A percentile compares a stretch with the other conserved stretches of the same genome.
phyloP scores from a whole-genome alignment of 2,329 filamentous ascomycete species.

The Calonectria naviculata region DNA sequence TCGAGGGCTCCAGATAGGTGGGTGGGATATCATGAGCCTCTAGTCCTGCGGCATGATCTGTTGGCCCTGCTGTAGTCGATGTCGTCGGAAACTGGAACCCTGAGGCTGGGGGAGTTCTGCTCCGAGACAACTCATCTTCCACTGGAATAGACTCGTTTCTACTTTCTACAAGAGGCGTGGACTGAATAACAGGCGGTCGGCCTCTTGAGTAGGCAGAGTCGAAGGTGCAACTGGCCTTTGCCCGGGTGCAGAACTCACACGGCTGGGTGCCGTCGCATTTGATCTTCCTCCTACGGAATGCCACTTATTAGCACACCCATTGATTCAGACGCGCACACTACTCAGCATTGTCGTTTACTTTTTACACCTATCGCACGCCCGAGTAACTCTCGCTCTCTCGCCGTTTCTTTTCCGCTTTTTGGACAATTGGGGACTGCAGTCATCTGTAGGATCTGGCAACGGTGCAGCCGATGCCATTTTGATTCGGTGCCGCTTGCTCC shows the following conservation, averaged over 20 bases:
- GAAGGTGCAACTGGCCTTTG: slow-evolving; percentile 36
- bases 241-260: slow-evolving; percentile 37
- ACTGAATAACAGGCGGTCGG: slow-evolving; percentile 32
- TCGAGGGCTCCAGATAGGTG: slow-evolving; percentile 5
- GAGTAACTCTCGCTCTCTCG: slow-evolving; percentile 38
- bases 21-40: slow-evolving; percentile 23
- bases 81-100: slow-evolving; percentile 16
- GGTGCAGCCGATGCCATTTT: slow-evolving; percentile 8
- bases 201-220: slow-evolving; percentile 40
- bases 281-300: slow-evolving; percentile 34
- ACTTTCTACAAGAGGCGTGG: slow-evolving; percentile 18
- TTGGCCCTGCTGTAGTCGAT: neutral
- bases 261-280: slow-evolving; percentile 39
- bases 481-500: slow-evolving; percentile 12
- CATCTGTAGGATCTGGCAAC: neutral
- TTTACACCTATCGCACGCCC: slow-evolving; percentile 42
- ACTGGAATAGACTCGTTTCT: slow-evolving; percentile 13
- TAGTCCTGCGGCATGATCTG: slow-evolving; percentile 4
- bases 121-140: neutral
- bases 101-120: neutral
- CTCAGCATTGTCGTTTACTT: slow-evolving; percentile 26
- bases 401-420: slow-evolving; percentile 39
- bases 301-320: slow-evolving; percentile 20
- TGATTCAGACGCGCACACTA: neutral
- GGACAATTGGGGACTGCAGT: neutral